These are phyloP conservation scores for Zygosaccharomyces pseudorouxii DNA, from an alignment of 805 yeast species.

Conservation along the genomic window DNA sequence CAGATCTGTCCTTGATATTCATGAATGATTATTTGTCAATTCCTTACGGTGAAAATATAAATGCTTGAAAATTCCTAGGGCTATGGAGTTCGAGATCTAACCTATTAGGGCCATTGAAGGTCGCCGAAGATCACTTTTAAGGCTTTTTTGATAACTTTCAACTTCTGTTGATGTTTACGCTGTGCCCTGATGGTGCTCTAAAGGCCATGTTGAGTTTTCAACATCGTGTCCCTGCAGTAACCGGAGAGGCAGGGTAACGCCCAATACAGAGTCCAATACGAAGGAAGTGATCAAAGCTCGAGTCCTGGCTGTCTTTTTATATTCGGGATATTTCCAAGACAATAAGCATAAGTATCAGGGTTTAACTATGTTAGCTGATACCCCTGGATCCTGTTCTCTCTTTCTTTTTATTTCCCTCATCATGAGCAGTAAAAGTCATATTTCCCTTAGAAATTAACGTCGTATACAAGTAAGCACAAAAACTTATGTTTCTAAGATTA, in stretches of 20 bases:
- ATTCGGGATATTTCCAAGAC: too few species aligned
- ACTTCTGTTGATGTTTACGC: background rate
- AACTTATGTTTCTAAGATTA: too few species aligned
- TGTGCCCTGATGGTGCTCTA: background rate
- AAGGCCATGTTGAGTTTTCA: conserved; percentile 1
- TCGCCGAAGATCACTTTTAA: background rate
- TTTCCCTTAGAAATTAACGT: too few species aligned
- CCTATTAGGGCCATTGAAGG: background rate
- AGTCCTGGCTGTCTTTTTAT: too few species aligned
- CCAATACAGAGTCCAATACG: background rate
- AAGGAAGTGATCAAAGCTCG: too few species aligned
- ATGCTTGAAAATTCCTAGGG: background rate
- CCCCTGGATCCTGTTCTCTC: too few species aligned
- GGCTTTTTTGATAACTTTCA: background rate
- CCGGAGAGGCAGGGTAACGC: conserved; percentile 1
- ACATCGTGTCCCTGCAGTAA: conserved; percentile 1
- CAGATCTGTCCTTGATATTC: conserved; percentile 71
- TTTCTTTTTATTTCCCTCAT: too few species aligned
- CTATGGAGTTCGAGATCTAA: background rate
- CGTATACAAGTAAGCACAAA: too few species aligned
- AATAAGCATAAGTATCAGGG: too few species aligned
- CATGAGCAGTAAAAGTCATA: too few species aligned
- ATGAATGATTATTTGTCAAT: conserved; percentile 11
- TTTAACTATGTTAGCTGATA: too few species aligned
- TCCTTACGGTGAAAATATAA: background rate